Base-by-base conservation (phyloP, 73 alveolate species). In the Paramecium sexaurelia region DNA sequence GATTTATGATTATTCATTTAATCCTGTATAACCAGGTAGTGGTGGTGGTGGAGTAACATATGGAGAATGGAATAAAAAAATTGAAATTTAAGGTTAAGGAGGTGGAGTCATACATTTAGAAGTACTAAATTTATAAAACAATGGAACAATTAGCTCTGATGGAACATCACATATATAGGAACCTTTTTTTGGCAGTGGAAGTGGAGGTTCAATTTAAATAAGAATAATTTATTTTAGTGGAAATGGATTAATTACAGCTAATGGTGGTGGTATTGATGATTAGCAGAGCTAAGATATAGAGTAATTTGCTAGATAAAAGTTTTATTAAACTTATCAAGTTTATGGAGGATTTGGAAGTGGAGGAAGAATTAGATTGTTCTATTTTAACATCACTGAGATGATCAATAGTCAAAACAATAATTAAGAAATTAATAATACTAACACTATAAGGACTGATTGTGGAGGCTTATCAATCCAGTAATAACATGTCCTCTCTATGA, bases 81-180 rank as follows among this genome's bases (percentile, higher is more conserved):
- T 73, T 15, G 56, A 35, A 32, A 73, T 2, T 2, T 9, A 32
- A 13, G 57, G 87, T 5, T 8, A 41, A 9, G 87, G 87, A 15
- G 87, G 87, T 15, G 87, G 87, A 35, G 87, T 73, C 15, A 19
- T 73, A 15, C 45, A 73, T 73, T 35, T 73, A 13, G 87, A 73
- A 73, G 35, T 20, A 2, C 35, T 29, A 15, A 55, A 66, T 75
- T 56, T 33, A 32, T 32, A 29, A 8, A 66, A 29, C 13, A 26
- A 26, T 13, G 83, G 47, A 1, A 66, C 13, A 29, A 26, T 66
- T 19, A 66, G 47, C 13, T 66, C 83, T 3, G 39, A 66, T 24
- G 83, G 83, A 3, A 11, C 37, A 24, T 13, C 47, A 11, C 24
- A 29, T 66, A 66, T 66, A 5, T 3, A 66, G 8, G 11, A 66